phyloP scores from a whole-genome alignment of 2,329 filamentous ascomycete species.

The Scortechinia acanthostroma region DNA sequence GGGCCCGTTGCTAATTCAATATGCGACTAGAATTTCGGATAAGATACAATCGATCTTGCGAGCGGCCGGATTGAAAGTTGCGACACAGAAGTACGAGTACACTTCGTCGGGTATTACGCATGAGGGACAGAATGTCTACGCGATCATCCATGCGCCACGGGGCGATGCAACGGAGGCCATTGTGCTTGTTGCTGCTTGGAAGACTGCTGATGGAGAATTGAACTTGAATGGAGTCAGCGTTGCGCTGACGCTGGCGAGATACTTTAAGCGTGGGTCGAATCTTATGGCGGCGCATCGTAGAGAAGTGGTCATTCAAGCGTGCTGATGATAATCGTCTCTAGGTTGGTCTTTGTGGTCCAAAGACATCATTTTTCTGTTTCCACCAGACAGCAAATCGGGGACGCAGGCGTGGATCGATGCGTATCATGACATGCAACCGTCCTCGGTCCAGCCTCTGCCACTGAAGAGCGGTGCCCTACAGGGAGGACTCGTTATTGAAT shows the following conservation, averaged over 20 bases:
- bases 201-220: conserved; percentile 68
- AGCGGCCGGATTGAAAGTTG: conserved; percentile 77
- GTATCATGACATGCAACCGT: conserved; percentile 83
- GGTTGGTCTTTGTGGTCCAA: conserved; percentile 98
- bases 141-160: conserved; percentile 83
- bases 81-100: conserved; percentile 82
- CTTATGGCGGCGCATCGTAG: background rate
- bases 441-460: conserved; percentile 67
- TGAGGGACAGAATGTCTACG: conserved; percentile 84
- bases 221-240: conserved; percentile 86
- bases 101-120: conserved; percentile 67
- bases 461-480: conserved; percentile 91
- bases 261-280: conserved; percentile 73
- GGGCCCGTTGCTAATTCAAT: too few species aligned
- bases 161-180: conserved; percentile 96
- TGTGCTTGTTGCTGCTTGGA: conserved; percentile 84
- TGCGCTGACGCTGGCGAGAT: conserved; percentile 78
- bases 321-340: conserved; percentile 13
- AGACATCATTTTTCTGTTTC: conserved; percentile 87
- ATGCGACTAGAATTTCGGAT: conserved; percentile 43
- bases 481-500: conserved; percentile 88
- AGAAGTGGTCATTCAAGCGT: background rate
- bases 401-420: conserved; percentile 96
- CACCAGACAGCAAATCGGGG: conserved; percentile 81
- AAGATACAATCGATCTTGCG: conserved; percentile 70